A percentile compares a stretch with the other conserved stretches of the same genome.
Conservation (phyloP, 179 eudicot genomes). For the Pouteria campechiana region DNA sequence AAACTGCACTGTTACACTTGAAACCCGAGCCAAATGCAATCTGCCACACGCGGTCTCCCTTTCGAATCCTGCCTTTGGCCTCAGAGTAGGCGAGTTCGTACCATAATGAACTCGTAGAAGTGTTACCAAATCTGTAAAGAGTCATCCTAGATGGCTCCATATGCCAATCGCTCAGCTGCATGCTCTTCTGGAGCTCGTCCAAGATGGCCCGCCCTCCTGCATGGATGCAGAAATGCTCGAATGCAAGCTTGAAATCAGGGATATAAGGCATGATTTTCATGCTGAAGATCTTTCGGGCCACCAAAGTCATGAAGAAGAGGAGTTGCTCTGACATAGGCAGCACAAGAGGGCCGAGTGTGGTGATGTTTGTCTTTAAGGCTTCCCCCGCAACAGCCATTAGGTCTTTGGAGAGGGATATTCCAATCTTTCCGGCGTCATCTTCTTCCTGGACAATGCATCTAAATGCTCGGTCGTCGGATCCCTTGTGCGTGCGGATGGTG, state of each 20-base stretch:
- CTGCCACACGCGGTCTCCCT: slow-evolving; percentile 50
- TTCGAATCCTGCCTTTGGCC: slow-evolving; percentile 50
- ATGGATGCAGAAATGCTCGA: slow-evolving; percentile 48
- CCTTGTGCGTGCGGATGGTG: slow-evolving; percentile 50
- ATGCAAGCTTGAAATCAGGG: slow-evolving; percentile 54
- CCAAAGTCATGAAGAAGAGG: slow-evolving; percentile 28
- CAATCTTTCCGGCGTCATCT: slow-evolving; percentile 32
- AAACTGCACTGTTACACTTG: slow-evolving; percentile 56
- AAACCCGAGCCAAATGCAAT: slow-evolving; percentile 63
- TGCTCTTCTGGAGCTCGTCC: slow-evolving; percentile 43
- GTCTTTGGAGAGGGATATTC: slow-evolving; percentile 38
- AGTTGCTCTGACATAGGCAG: slow-evolving; percentile 52
- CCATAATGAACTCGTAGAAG: slow-evolving; percentile 55
- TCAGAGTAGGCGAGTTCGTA: slow-evolving; percentile 43
- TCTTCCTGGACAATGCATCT: slow-evolving; percentile 36
- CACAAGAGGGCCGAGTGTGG: slow-evolving; percentile 44
- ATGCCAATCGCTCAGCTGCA: slow-evolving; percentile 44
- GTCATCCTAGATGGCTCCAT: slow-evolving; percentile 69
- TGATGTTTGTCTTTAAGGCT: slow-evolving; percentile 37
- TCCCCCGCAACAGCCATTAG: slow-evolving; percentile 51
- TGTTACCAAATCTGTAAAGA: slow-evolving; percentile 44
- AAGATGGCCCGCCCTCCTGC: slow-evolving; percentile 44
- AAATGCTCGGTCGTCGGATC: slow-evolving; percentile 40
- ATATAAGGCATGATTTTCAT: slow-evolving; percentile 54
- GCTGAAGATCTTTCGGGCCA: slow-evolving; percentile 35